Conservation (phyloP, 164 flowering plant species). For the Hamamelis virginiana region DNA sequence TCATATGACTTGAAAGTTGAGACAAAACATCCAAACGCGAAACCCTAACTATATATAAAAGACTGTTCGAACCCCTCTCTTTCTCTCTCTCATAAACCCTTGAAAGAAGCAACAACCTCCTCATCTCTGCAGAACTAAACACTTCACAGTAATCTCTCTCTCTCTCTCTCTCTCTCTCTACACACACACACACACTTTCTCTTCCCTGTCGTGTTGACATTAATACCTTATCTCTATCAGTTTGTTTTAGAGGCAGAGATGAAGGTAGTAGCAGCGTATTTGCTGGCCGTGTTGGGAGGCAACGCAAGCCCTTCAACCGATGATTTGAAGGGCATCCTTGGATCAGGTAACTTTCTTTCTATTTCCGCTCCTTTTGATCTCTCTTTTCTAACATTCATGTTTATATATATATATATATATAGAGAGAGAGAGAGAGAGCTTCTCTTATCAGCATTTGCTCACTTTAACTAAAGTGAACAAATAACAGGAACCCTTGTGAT, state of each 20-base stretch:
- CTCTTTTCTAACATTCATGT: neutral
- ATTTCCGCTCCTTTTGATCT: neutral
- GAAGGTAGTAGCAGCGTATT: conserved; percentile 22
- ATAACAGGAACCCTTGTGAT: too few species aligned
- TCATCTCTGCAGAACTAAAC: neutral
- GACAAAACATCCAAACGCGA: too few species aligned
- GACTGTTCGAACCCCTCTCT: too few species aligned
- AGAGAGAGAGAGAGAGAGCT: too few species aligned
- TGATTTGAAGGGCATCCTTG: conserved; percentile 18
- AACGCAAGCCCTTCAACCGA: conserved; percentile 16
- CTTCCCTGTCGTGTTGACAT: neutral
- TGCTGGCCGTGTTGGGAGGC: conserved; percentile 22
- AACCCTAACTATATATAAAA: too few species aligned
- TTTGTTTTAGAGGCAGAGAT: conserved; percentile 2
- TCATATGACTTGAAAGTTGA: too few species aligned
- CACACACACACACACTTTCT: too few species aligned
- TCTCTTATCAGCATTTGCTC: too few species aligned
- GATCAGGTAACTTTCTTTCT: conserved; percentile 10
- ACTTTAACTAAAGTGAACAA: too few species aligned
- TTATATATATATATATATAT: neutral
- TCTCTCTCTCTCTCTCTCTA: neutral
- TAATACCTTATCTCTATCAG: too few species aligned
- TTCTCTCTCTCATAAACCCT: too few species aligned
- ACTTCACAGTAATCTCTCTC: neutral
- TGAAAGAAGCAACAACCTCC: neutral